Evolutionary conservation across 1,284 basidiomycete genomes (phyloP).

Genomic region (Filobasidium uniguttulatum): DNA sequence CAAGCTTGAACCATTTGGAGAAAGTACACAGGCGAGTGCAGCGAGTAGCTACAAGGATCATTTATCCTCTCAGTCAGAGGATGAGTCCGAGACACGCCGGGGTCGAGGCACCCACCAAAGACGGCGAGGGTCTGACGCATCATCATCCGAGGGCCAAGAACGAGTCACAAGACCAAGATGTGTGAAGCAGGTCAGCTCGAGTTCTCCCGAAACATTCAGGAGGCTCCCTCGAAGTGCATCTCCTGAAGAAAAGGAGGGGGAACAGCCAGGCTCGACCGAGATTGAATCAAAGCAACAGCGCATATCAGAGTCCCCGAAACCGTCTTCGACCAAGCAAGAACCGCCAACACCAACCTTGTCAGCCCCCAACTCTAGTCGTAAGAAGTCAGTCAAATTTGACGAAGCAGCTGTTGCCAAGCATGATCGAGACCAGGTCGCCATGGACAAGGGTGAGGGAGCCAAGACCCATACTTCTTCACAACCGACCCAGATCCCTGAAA

Average conservation of each 20-base stretch:
- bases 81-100: conserved; percentile 7
- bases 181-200: conserved; percentile 12
- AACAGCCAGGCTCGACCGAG: not conserved
- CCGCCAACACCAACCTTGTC: too few relatives aligned
- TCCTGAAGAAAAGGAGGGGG: not conserved
- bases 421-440: conserved; percentile 24
- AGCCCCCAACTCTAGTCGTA: too few relatives aligned
- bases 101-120: conserved; percentile 18
- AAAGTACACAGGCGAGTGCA: conserved; percentile 13
- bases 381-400: conserved; percentile 4
- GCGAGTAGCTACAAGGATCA: conserved; percentile 11
- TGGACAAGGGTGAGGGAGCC: conserved; percentile 10
- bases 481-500: too few relatives aligned
- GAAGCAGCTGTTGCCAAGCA: conserved; percentile 4
- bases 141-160: conserved; percentile 15
- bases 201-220: not conserved
- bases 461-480: conserved; percentile 1
- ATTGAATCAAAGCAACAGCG: not conserved
- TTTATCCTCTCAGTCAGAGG: not conserved
- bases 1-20: conserved; percentile 10
- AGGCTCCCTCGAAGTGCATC: not conserved
- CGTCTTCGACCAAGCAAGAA: too few relatives aligned
- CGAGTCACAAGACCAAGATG: conserved; percentile 18
- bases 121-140: conserved; percentile 22
- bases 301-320: too few relatives aligned